Percentiles rank a stretch among this genome's conserved stretches.
Conservation (phyloP, 2,329 filamentous ascomycete genomes). For the Aspergillus sp. region DNA sequence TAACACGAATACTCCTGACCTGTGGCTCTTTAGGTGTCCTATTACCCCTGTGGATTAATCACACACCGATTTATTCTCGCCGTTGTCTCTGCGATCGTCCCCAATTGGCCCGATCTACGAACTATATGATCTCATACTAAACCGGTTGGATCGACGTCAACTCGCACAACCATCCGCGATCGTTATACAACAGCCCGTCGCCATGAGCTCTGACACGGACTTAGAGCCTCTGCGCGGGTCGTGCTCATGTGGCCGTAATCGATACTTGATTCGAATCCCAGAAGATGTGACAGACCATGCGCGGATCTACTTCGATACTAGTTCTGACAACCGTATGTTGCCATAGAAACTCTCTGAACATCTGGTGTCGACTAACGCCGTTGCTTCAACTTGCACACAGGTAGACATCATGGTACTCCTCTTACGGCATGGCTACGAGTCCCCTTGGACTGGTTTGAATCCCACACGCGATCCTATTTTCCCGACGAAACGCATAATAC, state of each 20-base stretch:
- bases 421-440: conserved; percentile 77
- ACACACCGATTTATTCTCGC: neutral
- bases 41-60: neutral
- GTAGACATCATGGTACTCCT: conserved; percentile 61
- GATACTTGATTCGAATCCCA: conserved; percentile 69
- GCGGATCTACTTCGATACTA: conserved; percentile 68
- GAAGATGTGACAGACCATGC: conserved; percentile 49
- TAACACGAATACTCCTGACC: neutral
- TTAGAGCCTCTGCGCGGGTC: conserved; percentile 59
- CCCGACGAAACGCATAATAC: conserved; percentile 65
- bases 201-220: conserved; percentile 3
- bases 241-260: conserved; percentile 80
- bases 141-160: neutral
- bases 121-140: conserved; percentile 6
- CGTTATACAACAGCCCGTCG: neutral
- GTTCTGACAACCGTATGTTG: conserved; percentile 62
- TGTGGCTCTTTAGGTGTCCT: neutral
- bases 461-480: conserved; percentile 66
- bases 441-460: conserved; percentile 73
- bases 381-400: conserved; percentile 29
- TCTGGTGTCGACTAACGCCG: neutral
- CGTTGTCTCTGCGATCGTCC: neutral
- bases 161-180: neutral
- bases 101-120: neutral
- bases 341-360: no score